Conservation (phyloP, 306 rosid genomes). For the Cucurbita argyrosperma region DNA sequence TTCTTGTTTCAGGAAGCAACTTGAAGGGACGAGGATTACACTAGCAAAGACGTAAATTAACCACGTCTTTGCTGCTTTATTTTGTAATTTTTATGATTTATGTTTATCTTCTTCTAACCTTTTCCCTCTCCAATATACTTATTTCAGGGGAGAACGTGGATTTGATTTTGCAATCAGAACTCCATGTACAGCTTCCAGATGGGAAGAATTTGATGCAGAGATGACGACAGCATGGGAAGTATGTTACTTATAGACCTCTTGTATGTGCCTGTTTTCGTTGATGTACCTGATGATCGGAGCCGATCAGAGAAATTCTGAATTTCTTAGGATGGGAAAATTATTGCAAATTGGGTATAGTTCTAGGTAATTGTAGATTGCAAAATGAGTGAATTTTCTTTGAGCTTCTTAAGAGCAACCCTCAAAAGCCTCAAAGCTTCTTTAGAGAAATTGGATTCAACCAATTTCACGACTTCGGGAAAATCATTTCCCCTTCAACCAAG, state of each 20-base stretch:
- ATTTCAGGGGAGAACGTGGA: slow-evolving; percentile 55
- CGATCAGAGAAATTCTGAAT: background rate
- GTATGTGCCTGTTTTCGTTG: background rate
- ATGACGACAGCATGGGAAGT: slow-evolving; percentile 93
- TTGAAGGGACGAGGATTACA: slow-evolving; percentile 90
- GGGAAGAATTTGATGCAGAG: slow-evolving; percentile 89
- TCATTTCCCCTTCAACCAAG: background rate
- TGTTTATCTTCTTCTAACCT: background rate
- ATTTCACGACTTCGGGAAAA: background rate
- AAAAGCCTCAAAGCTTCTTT: background rate
- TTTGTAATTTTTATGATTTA: background rate
- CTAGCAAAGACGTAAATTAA: slow-evolving; percentile 49
- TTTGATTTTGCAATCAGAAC: slow-evolving; percentile 87
- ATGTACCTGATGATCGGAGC: background rate
- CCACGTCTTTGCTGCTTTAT: slow-evolving; percentile 13
- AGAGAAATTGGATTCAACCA: background rate
- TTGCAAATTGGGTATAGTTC: background rate
- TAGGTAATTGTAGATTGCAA: background rate
- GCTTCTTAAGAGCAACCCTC: background rate
- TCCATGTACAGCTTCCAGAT: slow-evolving; percentile 77
- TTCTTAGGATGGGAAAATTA: background rate
- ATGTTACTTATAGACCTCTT: slow-evolving; percentile 16
- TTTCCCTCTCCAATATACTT: slow-evolving; percentile 5
- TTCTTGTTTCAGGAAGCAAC: slow-evolving; percentile 69
- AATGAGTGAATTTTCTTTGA: background rate